Evolutionary conservation across 768 basidiomycete genomes (phyloP), one percentile per base, ranked within the genome.

Genomic region (Lactarius indigo): DNA sequence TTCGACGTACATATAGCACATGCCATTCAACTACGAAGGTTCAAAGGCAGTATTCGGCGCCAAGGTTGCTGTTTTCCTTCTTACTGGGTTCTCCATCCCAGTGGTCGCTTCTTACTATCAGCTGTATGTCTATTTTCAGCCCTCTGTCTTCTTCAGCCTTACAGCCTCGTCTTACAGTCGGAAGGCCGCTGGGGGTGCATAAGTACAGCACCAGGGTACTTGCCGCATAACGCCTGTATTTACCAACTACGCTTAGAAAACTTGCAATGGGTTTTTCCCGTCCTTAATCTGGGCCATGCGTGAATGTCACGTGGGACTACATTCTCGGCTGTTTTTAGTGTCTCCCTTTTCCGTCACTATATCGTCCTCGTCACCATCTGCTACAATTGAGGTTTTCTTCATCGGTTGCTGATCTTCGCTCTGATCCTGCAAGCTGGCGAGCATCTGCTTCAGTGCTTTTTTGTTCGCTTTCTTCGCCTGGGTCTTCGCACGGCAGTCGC

Each of bases 401-500:
- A 57, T 65, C 15, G 64, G 52, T 47, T 59, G 47, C 55, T 67
- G 64, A 9, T 71, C 72, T 30, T 69, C 60, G 28, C 71, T 62
- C 59, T 75, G 73, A 31, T 66, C 68, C 47, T 64, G 60, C n/a
- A 71, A 61, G 20, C 73, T 73, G 13, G 74, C 44, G 20, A 66
- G 64, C 72, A 75, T 75, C 61, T 68, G 72, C 47, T 77, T 71
- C 15, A 78, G 64, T 3, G 75, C 80, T 69, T 79, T 82, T 61
- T 78, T 78, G 50, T 75, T 77, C 28, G 74, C 76, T 70, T 77
- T 80, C 69, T 75, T 76, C 23, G 76, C 73, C 64, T 72, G 74
- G 30, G 70, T 74, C 37, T 62, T 72, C 63, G 72, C 73, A 60
- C 86, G 80, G 75, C 91, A 94, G 75, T 90, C 85, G 73, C 91